Conservation (phyloP, 805 yeast species). For the Scheffersomyces lignosus region DNA sequence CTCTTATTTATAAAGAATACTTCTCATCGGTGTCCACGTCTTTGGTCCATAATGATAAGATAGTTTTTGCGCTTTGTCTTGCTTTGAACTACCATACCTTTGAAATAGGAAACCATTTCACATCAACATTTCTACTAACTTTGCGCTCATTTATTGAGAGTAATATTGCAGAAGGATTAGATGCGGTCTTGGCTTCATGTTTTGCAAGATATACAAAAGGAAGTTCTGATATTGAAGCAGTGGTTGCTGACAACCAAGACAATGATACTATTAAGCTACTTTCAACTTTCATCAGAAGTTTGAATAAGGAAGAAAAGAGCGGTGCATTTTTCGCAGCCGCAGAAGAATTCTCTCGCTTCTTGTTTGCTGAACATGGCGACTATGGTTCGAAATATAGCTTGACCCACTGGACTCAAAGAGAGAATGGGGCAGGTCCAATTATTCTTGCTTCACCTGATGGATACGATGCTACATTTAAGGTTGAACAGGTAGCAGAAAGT, state of each 20-base stretch:
- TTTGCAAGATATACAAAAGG: constrained; percentile 8
- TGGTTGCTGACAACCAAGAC: constrained; percentile 13
- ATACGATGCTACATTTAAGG: constrained; percentile 61
- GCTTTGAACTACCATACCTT: constrained; percentile 23
- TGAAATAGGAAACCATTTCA: constrained; percentile 25
- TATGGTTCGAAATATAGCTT: constrained; percentile 35
- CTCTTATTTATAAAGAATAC: constrained; percentile 44
- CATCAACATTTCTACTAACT: constrained; percentile 8
- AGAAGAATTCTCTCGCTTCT: constrained; percentile 15
- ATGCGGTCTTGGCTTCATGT: constrained; percentile 6
- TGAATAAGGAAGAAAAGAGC: constrained; percentile 1
- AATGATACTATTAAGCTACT: constrained; percentile 17
- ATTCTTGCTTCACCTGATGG: constrained; percentile 61
- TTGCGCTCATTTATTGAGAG: constrained; percentile 2
- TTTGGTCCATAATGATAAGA: constrained; percentile 44
- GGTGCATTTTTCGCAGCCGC: constrained; percentile 17
- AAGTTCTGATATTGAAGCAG: constrained; percentile 6
- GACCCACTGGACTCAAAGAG: constrained; percentile 22
- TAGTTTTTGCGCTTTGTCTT: constrained; percentile 44
- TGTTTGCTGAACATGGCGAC: constrained; percentile 26
- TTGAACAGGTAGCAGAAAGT: constrained; percentile 45
- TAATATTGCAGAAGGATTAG: not conserved
- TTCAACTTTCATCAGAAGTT: constrained; percentile 10
- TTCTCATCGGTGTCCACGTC: constrained; percentile 49
- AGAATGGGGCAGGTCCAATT: constrained; percentile 32